These are phyloP conservation scores for Cercospora sp. DNA, from an alignment of 2,329 filamentous ascomycete species.

Conservation along the genomic window DNA sequence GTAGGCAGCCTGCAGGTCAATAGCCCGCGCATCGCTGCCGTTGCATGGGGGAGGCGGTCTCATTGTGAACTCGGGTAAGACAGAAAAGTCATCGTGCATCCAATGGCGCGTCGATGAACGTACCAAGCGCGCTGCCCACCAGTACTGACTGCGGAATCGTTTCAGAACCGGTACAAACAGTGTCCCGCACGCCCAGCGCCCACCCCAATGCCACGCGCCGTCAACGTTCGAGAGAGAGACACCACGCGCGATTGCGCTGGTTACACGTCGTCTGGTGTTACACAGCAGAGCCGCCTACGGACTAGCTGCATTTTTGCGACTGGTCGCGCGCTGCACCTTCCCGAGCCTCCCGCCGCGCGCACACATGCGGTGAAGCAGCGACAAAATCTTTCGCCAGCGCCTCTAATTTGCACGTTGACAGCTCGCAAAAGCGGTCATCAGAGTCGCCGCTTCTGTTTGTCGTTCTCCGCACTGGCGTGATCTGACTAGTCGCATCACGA, in stretches of 20 bases:
- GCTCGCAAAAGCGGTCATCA: background rate
- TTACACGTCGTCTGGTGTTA: conserved; percentile 10
- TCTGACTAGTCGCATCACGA: background rate
- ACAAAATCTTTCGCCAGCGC: conserved; percentile 4
- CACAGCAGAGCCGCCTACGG: conserved; percentile 13
- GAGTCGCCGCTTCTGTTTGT: background rate
- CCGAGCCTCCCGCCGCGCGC: conserved; percentile 8
- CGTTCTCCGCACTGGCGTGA: background rate
- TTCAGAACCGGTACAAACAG: background rate
- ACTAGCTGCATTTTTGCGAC: conserved; percentile 13
- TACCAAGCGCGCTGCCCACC: background rate
- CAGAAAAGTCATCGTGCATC: background rate
- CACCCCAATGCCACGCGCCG: background rate
- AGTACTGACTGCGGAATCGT: background rate
- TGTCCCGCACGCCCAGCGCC: background rate
- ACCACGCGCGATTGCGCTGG: background rate
- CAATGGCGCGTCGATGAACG: background rate
- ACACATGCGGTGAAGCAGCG: conserved; percentile 17
- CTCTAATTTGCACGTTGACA: background rate
- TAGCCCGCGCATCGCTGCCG: conserved; percentile 3
- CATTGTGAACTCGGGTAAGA: conserved; percentile 2
- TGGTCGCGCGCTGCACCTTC: conserved; percentile 7
- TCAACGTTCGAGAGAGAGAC: background rate
- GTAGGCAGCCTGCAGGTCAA: conserved; percentile 10
- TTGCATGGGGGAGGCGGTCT: background rate